Evolutionary conservation across 164 flowering plant species (phyloP), one percentile per base, ranked within the genome.

Genomic region (Hamamelis virginiana): DNA sequence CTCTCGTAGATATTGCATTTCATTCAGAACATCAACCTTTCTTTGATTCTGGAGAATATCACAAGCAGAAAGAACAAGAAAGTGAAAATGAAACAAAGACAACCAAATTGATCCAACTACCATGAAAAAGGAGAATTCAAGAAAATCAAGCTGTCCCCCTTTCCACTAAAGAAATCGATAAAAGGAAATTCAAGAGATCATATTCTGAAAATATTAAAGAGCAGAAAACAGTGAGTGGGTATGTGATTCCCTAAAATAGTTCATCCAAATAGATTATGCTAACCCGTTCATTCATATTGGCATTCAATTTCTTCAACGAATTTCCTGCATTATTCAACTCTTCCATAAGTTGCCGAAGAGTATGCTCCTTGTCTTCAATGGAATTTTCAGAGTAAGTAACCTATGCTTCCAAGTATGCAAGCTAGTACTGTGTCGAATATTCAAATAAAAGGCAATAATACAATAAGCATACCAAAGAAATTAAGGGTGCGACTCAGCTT

Each of bases 211-310:
- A 27, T 8, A 46, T 46, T 3, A 12, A 12, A 22, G 19, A 46
- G 28, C 8, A 1, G 27, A 38, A 46, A 55, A 14, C 28, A 57
- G 19, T 1, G 6, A 48, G 46, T 16, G 5, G n/a, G 8, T 6
- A 61, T 11, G 12, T 45, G 6, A 43, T 27, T 25, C 45, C 18
- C 9, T 18, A 55, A 2, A 15, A 55, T 18, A 18, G 19, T 56
- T 43, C 6, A 62, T 1, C 16, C 25, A 23, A 0, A 43, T 48
- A 15, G 23, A 11, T 48, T 43, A 59, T 52, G 57, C 72, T 64
- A 28, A 81, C 81, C 80, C 62, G 69, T 53, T 81, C 78, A 44
- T 55, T 64, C 74, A 81, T 33, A 47, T 53, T 65, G 14, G 27
- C 51, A 14, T 26, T 65, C 70, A 76, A 67, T 28, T 52, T 64